A percentile compares a stretch with the other conserved stretches of the same genome.
These are phyloP conservation scores for Pisolithus microcarpus DNA, from an alignment of 768 basidiomycete species.

Conservation along the genomic window DNA sequence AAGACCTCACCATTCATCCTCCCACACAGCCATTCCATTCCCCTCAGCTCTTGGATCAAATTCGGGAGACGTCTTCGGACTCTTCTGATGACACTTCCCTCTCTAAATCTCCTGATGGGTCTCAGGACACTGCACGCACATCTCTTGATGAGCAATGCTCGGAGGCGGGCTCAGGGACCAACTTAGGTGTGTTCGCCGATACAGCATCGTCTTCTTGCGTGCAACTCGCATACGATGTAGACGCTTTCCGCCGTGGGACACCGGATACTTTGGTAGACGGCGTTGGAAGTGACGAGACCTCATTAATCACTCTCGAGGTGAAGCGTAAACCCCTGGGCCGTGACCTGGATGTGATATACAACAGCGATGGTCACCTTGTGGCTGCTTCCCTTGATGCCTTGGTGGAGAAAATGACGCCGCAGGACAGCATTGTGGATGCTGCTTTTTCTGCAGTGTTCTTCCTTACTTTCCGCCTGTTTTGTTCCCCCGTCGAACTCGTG, in stretches of 20 bases:
- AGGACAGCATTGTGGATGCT: slow-evolving; percentile 83
- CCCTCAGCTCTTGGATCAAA: slow-evolving; percentile 8
- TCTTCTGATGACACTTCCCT: slow-evolving; percentile 34
- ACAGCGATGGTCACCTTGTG: slow-evolving; percentile 81
- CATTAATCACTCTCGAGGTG: slow-evolving; percentile 36
- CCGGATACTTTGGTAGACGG: slow-evolving; percentile 43
- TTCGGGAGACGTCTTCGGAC: slow-evolving; percentile 44
- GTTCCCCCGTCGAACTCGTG: slow-evolving; percentile 68
- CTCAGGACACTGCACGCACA: slow-evolving; percentile 44
- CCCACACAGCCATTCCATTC: slow-evolving; percentile 28
- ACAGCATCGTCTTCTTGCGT: slow-evolving; percentile 28
- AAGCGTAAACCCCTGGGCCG: slow-evolving; percentile 43
- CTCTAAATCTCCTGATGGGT: slow-evolving; percentile 40
- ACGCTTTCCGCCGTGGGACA: slow-evolving; percentile 36
- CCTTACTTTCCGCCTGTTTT: slow-evolving; percentile 90
- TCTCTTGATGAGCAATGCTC: slow-evolving; percentile 40
- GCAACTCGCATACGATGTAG: slow-evolving; percentile 42
- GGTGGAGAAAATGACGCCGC: slow-evolving; percentile 97
- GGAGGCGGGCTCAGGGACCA: slow-evolving; percentile 23
- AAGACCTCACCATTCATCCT: slow-evolving; percentile 57
- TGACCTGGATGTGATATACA: slow-evolving; percentile 89
- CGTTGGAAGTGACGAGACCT: slow-evolving; percentile 45
- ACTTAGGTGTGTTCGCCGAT: slow-evolving; percentile 17
- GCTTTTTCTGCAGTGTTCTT: slow-evolving; percentile 88
- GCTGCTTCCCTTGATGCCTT: slow-evolving; percentile 85